Conservation (phyloP, 192 early-diverging fungal genomes). For the Rhizoclosmatium globosum region DNA sequence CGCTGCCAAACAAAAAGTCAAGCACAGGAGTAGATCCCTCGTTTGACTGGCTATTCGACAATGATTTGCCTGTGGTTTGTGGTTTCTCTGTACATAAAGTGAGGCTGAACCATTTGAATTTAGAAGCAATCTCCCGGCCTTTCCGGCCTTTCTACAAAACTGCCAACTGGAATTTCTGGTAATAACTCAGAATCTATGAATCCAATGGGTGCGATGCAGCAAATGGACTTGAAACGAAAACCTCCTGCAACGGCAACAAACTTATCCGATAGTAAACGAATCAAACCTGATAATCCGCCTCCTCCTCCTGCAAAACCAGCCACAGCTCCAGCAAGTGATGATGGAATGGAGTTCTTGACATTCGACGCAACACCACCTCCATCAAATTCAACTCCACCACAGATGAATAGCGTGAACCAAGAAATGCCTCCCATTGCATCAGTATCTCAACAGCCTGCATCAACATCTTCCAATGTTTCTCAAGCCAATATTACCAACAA, state of each 20-base stretch:
- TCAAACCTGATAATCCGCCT: background rate
- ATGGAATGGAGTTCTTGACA: background rate
- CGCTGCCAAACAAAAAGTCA: background rate
- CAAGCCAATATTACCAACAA: background rate
- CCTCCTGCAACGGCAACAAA: background rate
- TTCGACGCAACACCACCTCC: background rate
- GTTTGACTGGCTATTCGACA: conserved; percentile 16
- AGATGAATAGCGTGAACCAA: background rate
- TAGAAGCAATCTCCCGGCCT: background rate
- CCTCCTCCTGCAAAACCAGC: background rate
- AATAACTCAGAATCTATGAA: background rate
- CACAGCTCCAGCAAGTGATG: background rate
- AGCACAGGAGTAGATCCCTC: background rate
- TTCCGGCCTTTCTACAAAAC: background rate
- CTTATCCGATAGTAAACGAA: too few species aligned
- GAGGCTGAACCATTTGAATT: background rate
- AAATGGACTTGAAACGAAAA: background rate
- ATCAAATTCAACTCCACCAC: too few species aligned
- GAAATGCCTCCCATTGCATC: background rate
- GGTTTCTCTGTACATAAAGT: background rate
- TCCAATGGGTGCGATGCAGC: background rate
- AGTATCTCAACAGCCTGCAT: background rate
- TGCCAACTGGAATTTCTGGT: background rate
- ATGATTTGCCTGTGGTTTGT: background rate
- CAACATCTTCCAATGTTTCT: background rate